These are phyloP conservation scores for Aethionema arabicum DNA, from an alignment of 345 rosid species.

Conservation along the genomic window DNA sequence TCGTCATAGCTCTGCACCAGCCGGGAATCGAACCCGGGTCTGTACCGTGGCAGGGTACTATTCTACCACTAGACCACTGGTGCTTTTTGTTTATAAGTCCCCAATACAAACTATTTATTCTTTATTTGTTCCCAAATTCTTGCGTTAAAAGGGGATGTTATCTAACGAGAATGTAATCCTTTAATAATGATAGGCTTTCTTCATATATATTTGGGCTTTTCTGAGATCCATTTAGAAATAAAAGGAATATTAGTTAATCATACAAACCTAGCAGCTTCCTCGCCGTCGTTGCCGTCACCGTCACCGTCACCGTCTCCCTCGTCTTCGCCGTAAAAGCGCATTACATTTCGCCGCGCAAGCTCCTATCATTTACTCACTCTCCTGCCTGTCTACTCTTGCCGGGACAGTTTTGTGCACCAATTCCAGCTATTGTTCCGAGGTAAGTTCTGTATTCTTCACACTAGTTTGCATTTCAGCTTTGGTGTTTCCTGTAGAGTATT, in stretches of 20 bases:
- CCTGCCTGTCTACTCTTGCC: neutral
- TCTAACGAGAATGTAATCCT: too few species aligned
- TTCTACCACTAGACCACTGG: conserved; percentile 42
- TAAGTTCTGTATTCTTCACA: conserved; percentile 3
- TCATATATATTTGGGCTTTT: neutral
- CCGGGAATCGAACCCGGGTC: conserved; percentile 72
- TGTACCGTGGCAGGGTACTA: conserved; percentile 63
- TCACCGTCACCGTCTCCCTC: conserved; percentile 25
- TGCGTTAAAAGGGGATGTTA: too few species aligned
- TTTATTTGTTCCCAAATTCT: too few species aligned
- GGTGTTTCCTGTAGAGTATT: neutral
- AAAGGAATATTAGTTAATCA: neutral
- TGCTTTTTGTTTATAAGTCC: neutral
- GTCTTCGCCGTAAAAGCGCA: conserved; percentile 18
- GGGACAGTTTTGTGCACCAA: neutral
- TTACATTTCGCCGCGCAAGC: neutral
- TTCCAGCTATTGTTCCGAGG: neutral
- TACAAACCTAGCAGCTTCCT: conserved; percentile 13
- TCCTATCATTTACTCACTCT: neutral
- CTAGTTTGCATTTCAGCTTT: neutral
- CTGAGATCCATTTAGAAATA: conserved; percentile 4
- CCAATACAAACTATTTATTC: too few species aligned
- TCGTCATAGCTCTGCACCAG: conserved; percentile 40
- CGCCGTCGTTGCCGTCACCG: conserved; percentile 12
- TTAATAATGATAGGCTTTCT: too few species aligned